Conservation (phyloP, 108 stramenopile genomes). For the Pinguiococcus pyrenoidosus region DNA sequence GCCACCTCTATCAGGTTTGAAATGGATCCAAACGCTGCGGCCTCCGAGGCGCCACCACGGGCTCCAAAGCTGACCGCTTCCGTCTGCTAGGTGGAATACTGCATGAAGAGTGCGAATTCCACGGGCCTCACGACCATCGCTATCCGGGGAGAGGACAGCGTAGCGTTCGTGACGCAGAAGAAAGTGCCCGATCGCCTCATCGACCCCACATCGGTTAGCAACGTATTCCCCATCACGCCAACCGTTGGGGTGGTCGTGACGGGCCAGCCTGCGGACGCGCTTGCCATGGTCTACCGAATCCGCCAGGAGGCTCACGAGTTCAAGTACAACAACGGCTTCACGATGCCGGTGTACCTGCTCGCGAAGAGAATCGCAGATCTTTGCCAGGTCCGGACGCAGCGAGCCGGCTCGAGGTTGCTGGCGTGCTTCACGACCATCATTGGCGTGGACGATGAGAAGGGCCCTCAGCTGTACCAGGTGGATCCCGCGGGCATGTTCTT, state of each 20-base stretch:
- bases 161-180: constrained; percentile 88
- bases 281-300: constrained; percentile 64
- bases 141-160: constrained; percentile 69
- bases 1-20: constrained; percentile 87
- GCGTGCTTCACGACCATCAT: constrained; percentile 72
- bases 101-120: constrained; percentile 84
- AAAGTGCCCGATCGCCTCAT: constrained; percentile 79
- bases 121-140: constrained; percentile 87
- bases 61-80: neutral
- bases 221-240: constrained; percentile 68
- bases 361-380: constrained; percentile 85
- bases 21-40: neutral
- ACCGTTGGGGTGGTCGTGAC: constrained; percentile 80
- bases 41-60: neutral
- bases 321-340: constrained; percentile 83
- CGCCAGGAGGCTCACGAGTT: constrained; percentile 90
- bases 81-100: constrained; percentile 60
- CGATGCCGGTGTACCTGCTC: constrained; percentile 70
- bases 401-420: constrained; percentile 74
- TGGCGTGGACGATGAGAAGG: constrained; percentile 91
- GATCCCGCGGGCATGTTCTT: constrained; percentile 96
- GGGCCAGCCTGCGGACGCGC: constrained; percentile 44
- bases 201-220: constrained; percentile 70
- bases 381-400: constrained; percentile 88
- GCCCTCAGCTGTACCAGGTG: constrained; percentile 85